Conservation (phyloP, 495 filamentous ascomycete genomes). For the Cenococcum geophilum region DNA sequence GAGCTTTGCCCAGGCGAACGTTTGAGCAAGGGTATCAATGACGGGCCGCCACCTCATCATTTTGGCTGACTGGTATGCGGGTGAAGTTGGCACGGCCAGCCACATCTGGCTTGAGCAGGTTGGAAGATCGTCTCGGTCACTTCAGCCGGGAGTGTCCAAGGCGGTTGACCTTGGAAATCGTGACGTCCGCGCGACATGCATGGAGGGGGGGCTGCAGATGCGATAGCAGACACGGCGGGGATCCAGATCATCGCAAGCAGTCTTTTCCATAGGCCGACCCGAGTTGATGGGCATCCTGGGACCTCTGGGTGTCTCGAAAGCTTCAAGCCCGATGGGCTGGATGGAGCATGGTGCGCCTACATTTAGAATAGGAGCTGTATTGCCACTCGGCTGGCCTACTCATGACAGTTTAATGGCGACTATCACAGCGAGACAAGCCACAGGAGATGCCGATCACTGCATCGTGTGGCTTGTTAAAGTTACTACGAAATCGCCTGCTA, state of each 20-base stretch:
- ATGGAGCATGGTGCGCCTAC: background rate
- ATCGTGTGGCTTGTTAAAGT: background rate
- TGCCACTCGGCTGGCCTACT: background rate
- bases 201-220: background rate
- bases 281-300: background rate
- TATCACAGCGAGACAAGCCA: background rate
- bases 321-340: no score
- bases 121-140: background rate
- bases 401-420: background rate
- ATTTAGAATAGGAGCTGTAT: background rate
- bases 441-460: background rate
- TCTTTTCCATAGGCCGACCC: background rate
- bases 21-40: slow-evolving; percentile 6
- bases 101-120: background rate
- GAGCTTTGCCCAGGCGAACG: slow-evolving; percentile 6
- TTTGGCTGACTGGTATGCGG: background rate
- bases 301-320: no score
- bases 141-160: background rate
- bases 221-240: background rate
- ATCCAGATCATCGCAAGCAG: background rate
- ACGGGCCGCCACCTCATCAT: slow-evolving; percentile 7
- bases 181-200: background rate
- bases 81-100: background rate
- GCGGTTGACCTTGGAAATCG: background rate
- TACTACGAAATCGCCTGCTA: no score